phyloP scores from a whole-genome alignment of 108 stramenopile genomes.

The Craspedostauros australis region DNA sequence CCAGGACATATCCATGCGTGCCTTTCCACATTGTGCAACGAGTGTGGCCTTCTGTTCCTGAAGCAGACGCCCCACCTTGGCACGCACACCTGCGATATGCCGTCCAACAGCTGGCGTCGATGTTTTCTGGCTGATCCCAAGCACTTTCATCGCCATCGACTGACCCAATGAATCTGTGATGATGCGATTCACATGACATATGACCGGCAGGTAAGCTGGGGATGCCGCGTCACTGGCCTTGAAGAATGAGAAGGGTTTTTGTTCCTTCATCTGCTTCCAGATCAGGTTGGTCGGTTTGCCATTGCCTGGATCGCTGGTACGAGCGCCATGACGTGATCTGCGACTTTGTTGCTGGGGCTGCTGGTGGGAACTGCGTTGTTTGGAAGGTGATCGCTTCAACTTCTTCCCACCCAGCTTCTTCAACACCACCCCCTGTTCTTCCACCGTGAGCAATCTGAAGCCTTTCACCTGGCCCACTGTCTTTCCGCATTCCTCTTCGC shows the following conservation, averaged over 20 bases:
- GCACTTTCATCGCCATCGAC: no score
- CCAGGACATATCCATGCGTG: no score
- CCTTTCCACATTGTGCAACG: no score
- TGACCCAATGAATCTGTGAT: no score
- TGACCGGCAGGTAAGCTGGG: slow-evolving; percentile 69
- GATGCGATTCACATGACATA: slow-evolving; percentile 51
- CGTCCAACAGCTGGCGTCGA: no score
- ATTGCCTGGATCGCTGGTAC: neutral
- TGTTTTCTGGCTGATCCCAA: no score
- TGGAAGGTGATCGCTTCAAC: slow-evolving; percentile 5
- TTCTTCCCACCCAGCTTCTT: slow-evolving; percentile 43
- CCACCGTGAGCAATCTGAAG: slow-evolving; percentile 35
- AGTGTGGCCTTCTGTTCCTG: no score
- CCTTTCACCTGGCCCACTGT: slow-evolving; percentile 38
- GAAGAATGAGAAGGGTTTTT: slow-evolving; percentile 61
- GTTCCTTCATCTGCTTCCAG: slow-evolving; percentile 73
- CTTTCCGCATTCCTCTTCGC: slow-evolving; percentile 77
- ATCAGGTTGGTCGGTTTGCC: slow-evolving; percentile 42
- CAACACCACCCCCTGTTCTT: slow-evolving; percentile 49
- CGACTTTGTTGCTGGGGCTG: neutral
- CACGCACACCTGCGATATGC: no score
- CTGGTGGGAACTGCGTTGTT: neutral
- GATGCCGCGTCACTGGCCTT: no score
- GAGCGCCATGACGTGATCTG: no score
- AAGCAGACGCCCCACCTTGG: no score